Percentiles rank a stretch among this genome's conserved stretches.
phyloP scores from a whole-genome alignment of 2,329 filamentous ascomycete species.

The Shiraia bambusicola region DNA sequence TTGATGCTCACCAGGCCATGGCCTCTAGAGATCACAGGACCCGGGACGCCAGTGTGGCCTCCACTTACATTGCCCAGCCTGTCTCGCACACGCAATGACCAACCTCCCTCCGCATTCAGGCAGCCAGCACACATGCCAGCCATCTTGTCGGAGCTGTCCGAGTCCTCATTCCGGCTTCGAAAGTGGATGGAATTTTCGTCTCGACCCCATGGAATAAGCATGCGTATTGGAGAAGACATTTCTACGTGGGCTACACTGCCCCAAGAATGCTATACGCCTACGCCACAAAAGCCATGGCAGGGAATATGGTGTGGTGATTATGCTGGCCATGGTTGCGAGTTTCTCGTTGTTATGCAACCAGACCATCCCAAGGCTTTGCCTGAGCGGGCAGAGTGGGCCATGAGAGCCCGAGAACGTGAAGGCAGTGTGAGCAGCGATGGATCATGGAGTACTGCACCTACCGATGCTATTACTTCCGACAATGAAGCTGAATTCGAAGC shows the following conservation, averaged over 20 bases:
- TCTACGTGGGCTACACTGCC: slow-evolving; percentile 73
- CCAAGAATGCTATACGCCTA: slow-evolving; percentile 75
- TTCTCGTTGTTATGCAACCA: slow-evolving; percentile 77
- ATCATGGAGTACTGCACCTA: slow-evolving; percentile 38
- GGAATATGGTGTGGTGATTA: slow-evolving; percentile 95
- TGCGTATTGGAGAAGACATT: slow-evolving; percentile 55
- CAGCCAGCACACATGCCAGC: slow-evolving; percentile 53
- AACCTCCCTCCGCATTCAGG: slow-evolving; percentile 46
- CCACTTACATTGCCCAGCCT: slow-evolving; percentile 67
- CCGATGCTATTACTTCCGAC: slow-evolving; percentile 10
- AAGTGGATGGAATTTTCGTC: slow-evolving; percentile 70
- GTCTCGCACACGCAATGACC: slow-evolving; percentile 57
- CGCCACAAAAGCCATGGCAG: slow-evolving; percentile 75
- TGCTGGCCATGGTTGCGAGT: slow-evolving; percentile 83
- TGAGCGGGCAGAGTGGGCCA: slow-evolving; percentile 30
- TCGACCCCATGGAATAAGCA: slow-evolving; percentile 30
- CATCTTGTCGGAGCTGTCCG: slow-evolving; percentile 61
- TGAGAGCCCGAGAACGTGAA: slow-evolving; percentile 27
- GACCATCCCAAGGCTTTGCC: slow-evolving; percentile 52
- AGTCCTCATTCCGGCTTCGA: slow-evolving; percentile 71
- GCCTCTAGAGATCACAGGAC: slow-evolving; percentile 46
- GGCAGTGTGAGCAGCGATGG: slow-evolving; percentile 33
- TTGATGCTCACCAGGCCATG: slow-evolving; percentile 65
- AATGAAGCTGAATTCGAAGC: slow-evolving; percentile 15
- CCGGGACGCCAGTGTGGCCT: slow-evolving; percentile 65